These are phyloP conservation scores for Candida awuae DNA, from an alignment of 805 yeast genomes.

Conservation along the genomic window DNA sequence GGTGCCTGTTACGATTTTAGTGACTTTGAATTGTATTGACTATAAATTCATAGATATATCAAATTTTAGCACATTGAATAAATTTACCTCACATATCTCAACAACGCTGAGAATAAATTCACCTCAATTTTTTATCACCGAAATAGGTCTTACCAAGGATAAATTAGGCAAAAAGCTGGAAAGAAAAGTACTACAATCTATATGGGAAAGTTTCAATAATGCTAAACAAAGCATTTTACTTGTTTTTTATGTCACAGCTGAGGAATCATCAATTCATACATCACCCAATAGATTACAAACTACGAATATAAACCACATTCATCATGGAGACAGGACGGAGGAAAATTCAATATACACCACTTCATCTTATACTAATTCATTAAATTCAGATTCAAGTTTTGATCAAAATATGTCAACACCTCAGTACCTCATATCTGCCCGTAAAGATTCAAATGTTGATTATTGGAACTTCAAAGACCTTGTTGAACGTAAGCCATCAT, in stretches of 20 bases:
- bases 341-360: constrained; percentile 33
- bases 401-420: constrained; percentile 55
- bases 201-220: constrained; percentile 4
- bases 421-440: constrained; percentile 45
- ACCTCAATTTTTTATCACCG: constrained; percentile 7
- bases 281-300: constrained; percentile 8
- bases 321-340: constrained; percentile 5
- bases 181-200: constrained; percentile 1
- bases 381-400: constrained; percentile 35
- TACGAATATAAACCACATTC: constrained; percentile 2
- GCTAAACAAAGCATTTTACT: not conserved
- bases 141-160: constrained; percentile 10
- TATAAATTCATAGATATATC: constrained; percentile 45
- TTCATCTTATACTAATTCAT: constrained; percentile 48
- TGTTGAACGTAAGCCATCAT: constrained; percentile 17
- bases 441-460: constrained; percentile 34
- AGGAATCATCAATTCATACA: not conserved
- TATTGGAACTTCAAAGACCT: constrained; percentile 52
- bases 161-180: constrained; percentile 9
- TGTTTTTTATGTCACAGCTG: constrained; percentile 3
- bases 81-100: constrained; percentile 53
- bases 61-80: constrained; percentile 31
- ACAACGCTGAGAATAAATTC: constrained; percentile 31
- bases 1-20: constrained; percentile 37
- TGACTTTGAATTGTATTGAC: constrained; percentile 52